A percentile compares a stretch with the other conserved stretches of the same genome.
Evolutionary conservation across 805 yeast genomes (phyloP).

Genomic region (Yarrowia yakushimensis): DNA sequence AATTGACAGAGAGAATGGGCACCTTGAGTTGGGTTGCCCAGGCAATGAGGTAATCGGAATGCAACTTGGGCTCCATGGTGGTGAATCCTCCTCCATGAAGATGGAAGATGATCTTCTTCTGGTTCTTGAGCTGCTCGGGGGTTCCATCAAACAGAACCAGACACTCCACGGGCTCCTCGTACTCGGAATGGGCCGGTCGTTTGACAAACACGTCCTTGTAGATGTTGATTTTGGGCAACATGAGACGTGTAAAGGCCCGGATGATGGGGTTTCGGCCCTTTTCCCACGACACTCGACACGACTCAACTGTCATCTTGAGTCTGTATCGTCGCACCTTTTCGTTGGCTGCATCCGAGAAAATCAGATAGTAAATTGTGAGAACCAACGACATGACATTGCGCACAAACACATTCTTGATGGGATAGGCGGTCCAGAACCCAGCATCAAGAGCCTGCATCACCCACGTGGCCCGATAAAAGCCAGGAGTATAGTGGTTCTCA

Average conservation of each 20-base stretch:
- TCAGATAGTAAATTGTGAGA: constrained; percentile 33
- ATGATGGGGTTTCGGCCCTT: constrained; percentile 33
- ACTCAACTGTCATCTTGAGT: constrained; percentile 33
- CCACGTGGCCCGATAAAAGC: constrained; percentile 35
- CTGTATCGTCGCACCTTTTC: constrained; percentile 34
- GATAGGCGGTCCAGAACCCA: constrained; percentile 38
- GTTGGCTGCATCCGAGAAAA: constrained; percentile 36
- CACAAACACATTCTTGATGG: constrained; percentile 29
- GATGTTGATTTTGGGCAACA: constrained; percentile 29
- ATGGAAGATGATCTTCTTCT: constrained; percentile 29
- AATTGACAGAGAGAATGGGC: constrained; percentile 44
- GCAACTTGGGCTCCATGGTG: constrained; percentile 33
- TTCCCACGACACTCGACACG: constrained; percentile 35
- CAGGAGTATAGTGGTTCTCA: constrained; percentile 30
- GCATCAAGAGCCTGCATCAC: constrained; percentile 36
- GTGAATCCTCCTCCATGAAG: constrained; percentile 38
- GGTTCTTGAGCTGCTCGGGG: constrained; percentile 28
- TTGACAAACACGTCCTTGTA: constrained; percentile 28
- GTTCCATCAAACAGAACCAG: constrained; percentile 35
- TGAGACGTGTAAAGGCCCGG: constrained; percentile 26
- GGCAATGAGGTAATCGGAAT: constrained; percentile 31
- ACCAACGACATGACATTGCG: constrained; percentile 33
- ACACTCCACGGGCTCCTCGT: constrained; percentile 29
- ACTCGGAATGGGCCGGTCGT: constrained; percentile 31
- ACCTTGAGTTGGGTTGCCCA: constrained; percentile 28